Evolutionary conservation across 176 grass and related monocot species (phyloP).

Genomic region (Zizania latifolia): DNA sequence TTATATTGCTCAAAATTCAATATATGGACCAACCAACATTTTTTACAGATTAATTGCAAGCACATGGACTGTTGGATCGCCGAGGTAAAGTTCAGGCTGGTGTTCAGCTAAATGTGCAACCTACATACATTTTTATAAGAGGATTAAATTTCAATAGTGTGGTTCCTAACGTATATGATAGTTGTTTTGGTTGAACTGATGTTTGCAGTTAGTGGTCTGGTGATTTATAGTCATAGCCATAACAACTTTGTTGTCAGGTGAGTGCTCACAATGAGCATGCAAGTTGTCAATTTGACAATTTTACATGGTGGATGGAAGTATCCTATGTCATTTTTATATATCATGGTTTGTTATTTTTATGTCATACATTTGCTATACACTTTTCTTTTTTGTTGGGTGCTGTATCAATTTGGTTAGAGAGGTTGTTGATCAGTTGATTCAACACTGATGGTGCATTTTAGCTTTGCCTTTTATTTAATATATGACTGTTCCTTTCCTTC

Average conservation of each 20-base stretch:
- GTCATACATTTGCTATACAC: neutral
- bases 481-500: neutral
- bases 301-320: neutral
- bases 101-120: neutral
- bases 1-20: neutral
- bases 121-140: neutral
- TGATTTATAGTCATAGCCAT: neutral
- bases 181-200: neutral
- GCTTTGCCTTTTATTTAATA: neutral
- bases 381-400: neutral
- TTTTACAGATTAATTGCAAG: neutral
- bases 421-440: constrained; percentile 6
- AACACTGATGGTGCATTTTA: neutral
- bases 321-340: neutral
- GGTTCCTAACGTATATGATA: neutral
- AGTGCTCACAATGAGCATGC: neutral
- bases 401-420: neutral
- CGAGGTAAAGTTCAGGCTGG: neutral
- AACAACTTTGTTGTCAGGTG: neutral
- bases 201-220: neutral
- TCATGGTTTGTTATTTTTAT: neutral
- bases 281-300: neutral
- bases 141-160: neutral
- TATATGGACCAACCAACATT: neutral
- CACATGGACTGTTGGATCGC: neutral